These are phyloP conservation scores for Serpula lacrymans DNA, from an alignment of 768 basidiomycete genomes.

Conservation along the genomic window DNA sequence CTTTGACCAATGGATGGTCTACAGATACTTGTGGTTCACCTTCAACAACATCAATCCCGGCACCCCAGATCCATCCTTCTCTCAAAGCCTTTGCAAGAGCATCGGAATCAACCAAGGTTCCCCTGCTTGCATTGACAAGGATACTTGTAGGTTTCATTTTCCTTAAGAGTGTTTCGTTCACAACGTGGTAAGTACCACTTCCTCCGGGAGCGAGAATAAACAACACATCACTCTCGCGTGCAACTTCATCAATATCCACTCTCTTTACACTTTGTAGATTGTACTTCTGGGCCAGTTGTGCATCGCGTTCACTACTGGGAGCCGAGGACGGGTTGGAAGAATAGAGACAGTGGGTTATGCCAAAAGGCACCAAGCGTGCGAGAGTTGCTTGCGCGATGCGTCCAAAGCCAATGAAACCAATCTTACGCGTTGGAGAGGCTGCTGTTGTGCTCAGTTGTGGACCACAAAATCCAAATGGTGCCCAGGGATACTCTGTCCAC, in stretches of 20 bases:
- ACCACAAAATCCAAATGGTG: conserved; percentile 83
- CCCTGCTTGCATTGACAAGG: conserved; percentile 82
- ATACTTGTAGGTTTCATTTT: conserved; percentile 85
- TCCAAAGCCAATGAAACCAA: conserved; percentile 93
- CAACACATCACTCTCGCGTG: conserved; percentile 76
- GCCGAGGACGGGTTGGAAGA: conserved; percentile 51
- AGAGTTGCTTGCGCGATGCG: conserved; percentile 88
- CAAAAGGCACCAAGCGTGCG: conserved; percentile 77
- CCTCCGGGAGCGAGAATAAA: conserved; percentile 84
- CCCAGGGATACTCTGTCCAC: conserved; percentile 82
- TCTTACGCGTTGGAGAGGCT: conserved; percentile 54
- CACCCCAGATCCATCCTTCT: conserved; percentile 83
- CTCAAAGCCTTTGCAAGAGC: conserved; percentile 79
- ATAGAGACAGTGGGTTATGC: conserved; percentile 73
- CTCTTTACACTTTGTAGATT: conserved; percentile 41
- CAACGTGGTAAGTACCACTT: conserved; percentile 62
- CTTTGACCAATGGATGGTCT: conserved; percentile 79
- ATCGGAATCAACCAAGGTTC: conserved; percentile 85
- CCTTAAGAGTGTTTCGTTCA: conserved; percentile 67
- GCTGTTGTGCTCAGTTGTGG: conserved; percentile 64
- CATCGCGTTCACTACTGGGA: conserved; percentile 37
- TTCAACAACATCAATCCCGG: conserved; percentile 91
- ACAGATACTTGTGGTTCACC: conserved; percentile 76
- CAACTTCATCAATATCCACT: conserved; percentile 66
- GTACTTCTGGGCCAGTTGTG: conserved; percentile 33